Base-by-base conservation (phyloP, 441 rosid species). In the Gossypium davidsonii region DNA sequence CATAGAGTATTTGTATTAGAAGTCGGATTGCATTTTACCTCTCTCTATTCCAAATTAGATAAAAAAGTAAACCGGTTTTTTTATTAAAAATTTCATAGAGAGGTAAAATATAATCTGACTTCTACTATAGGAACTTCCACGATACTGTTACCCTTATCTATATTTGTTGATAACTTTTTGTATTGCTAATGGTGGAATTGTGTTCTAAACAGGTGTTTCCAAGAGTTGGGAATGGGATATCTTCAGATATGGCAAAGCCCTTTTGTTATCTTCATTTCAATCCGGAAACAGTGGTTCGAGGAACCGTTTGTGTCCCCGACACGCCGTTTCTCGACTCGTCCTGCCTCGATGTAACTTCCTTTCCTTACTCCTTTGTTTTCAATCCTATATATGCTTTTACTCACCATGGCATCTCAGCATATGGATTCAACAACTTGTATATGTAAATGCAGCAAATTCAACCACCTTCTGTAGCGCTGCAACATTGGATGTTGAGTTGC, bases 401-500 rank as follows among this genome's bases (percentile, higher is more conserved):
- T 26, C 3, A 39, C 14, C 9, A 17, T 31, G 56, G 52, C 59
- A 28, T 61, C 74, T 70, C 5, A 74, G 37, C 57, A 10, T 42
- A 2, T 4, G 34, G 26, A 3, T 46, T 51, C 17, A 14, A 26
- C 64, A 28, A 48, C n/a, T 46, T 52, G 7, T 46, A 21, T 46
- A 21, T 17, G 21, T 51, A 51, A 51, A 64, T 74, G 82, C 91
- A 87, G 90, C 93, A 86, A 80, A 66, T 82, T 51, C 86, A 85
- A 69, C 77, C 84, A 28, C 6, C 51, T 75, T 28, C 34, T 28
- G 34, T 21, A 21, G 21, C 21, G 21, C 85, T 65, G 65, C 85
- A 6, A 73, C 80, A 56, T 94, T 97, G 97, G 89, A 88, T 82
- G 79, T 84, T 74, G 89, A 88, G 73, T 76, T 88, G 42, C 94